Evolutionary conservation across 495 filamentous ascomycete species (phyloP).

Genomic region (Podospora bellae-mahoneyi): DNA sequence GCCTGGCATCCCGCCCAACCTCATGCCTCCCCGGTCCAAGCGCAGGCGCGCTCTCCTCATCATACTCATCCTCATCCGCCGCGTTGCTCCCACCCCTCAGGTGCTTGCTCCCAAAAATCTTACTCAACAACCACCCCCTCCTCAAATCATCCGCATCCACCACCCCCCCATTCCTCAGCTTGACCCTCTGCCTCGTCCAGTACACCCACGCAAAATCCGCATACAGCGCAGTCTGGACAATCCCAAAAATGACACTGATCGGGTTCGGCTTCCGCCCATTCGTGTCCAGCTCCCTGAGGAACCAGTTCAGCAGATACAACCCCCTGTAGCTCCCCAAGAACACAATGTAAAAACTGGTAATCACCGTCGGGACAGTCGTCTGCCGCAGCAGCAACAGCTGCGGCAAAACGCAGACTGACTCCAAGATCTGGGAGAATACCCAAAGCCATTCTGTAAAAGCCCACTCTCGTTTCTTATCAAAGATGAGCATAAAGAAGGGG

Average conservation of each 20-base stretch:
- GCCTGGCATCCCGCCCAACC: constrained; percentile 24
- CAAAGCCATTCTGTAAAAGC: constrained; percentile 63
- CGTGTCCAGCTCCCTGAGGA: constrained; percentile 58
- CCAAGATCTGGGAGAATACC: constrained; percentile 85
- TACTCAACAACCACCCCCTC: constrained; percentile 69
- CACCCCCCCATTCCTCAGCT: constrained; percentile 83
- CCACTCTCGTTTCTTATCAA: constrained; percentile 42
- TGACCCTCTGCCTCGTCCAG: constrained; percentile 87
- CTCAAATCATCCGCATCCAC: constrained; percentile 90
- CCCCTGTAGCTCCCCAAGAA: constrained; percentile 85
- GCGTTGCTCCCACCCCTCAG: constrained; percentile 27
- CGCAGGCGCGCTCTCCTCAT: constrained; percentile 50
- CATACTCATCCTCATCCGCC: constrained; percentile 30
- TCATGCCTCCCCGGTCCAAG: constrained; percentile 30
- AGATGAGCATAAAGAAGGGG: constrained; percentile 64
- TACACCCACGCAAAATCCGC: constrained; percentile 97
- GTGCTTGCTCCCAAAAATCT: constrained; percentile 50
- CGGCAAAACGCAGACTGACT: constrained; percentile 85
- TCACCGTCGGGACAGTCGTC: constrained; percentile 91
- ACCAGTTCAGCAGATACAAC: constrained; percentile 92
- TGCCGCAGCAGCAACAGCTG: constrained; percentile 89
- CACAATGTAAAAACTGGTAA: constrained; percentile 90
- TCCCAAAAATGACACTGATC: constrained; percentile 76
- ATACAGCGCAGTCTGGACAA: constrained; percentile 88
- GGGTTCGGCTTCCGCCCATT: constrained; percentile 60